Evolutionary conservation across 1,139 yeast species (phyloP).

Genomic region (Pichia sp.): DNA sequence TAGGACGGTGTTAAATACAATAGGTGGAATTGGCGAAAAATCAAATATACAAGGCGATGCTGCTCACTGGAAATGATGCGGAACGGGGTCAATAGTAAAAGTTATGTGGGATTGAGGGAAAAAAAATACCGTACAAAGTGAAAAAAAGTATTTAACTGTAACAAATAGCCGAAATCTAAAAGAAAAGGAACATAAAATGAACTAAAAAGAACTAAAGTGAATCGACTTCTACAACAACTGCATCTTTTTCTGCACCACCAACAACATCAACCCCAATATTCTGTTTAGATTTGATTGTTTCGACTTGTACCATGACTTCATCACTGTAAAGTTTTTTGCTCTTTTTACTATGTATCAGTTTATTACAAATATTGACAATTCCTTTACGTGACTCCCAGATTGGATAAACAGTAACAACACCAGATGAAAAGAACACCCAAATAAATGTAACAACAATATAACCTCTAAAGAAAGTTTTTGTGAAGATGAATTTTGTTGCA

Average conservation of each 20-base stretch:
- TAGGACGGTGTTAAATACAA: no score
- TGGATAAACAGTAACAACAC: conserved; percentile 32
- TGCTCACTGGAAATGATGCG: no score
- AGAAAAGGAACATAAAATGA: not conserved
- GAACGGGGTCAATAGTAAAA: no score
- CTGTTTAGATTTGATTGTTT: conserved; percentile 7
- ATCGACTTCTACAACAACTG: not conserved
- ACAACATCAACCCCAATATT: not conserved
- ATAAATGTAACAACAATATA: conserved; percentile 35
- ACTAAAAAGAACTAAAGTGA: not conserved
- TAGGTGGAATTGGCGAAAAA: no score
- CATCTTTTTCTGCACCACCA: not conserved
- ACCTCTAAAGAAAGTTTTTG: conserved; percentile 32
- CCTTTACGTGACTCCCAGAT: conserved; percentile 31
- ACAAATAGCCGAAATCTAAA: not conserved
- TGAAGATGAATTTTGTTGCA: conserved; percentile 31
- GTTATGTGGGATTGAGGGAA: no score
- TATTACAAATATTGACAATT: conserved; percentile 15
- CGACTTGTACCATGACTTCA: conserved; percentile 9
- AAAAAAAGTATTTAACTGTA: no score
- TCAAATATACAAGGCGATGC: no score
- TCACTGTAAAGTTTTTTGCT: conserved; percentile 11
- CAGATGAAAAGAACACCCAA: conserved; percentile 34
- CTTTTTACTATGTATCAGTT: conserved; percentile 10
- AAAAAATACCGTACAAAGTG: no score